Percentiles rank a stretch among this genome's conserved stretches.
These are phyloP conservation scores for Lactarius sp. DNA, from an alignment of 768 basidiomycete species.

Conservation along the genomic window DNA sequence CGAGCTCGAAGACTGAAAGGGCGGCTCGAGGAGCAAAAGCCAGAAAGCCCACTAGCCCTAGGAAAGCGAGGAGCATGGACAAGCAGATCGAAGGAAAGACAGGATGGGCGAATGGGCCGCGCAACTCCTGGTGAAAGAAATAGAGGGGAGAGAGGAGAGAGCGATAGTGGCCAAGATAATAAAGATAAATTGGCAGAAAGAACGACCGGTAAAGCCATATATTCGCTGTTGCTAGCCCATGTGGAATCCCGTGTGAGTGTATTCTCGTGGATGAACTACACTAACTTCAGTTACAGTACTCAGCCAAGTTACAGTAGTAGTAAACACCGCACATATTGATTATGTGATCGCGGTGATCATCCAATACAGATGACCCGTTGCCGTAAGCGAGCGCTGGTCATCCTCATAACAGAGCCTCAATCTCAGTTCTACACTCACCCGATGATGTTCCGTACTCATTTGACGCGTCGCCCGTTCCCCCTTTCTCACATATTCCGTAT, in stretches of 20 bases:
- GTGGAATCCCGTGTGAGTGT: neutral
- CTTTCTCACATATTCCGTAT: slow-evolving; percentile 13
- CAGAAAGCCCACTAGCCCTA: slow-evolving; percentile 22
- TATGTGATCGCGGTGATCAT: too few species aligned
- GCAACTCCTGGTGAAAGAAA: neutral
- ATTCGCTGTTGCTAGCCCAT: neutral
- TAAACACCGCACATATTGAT: too few species aligned
- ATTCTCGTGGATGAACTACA: neutral
- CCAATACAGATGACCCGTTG: too few species aligned
- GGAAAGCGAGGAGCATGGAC: slow-evolving; percentile 17
- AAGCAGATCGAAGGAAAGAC: neutral
- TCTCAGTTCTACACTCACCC: neutral
- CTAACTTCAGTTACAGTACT: too few species aligned
- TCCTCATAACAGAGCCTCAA: too few species aligned
- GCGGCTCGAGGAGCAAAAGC: slow-evolving; percentile 29
- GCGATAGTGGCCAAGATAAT: neutral
- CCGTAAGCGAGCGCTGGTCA: too few species aligned
- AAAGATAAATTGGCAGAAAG: neutral
- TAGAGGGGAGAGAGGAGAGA: neutral
- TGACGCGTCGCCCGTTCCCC: neutral
- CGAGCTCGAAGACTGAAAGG: slow-evolving; percentile 30
- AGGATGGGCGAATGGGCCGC: neutral
- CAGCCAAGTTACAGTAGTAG: too few species aligned
- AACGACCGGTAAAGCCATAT: neutral
- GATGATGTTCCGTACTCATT: slow-evolving; percentile 24